These are phyloP conservation scores for Podospora pseudopauciseta DNA, from an alignment of 495 filamentous ascomycete genomes.

Conservation along the genomic window DNA sequence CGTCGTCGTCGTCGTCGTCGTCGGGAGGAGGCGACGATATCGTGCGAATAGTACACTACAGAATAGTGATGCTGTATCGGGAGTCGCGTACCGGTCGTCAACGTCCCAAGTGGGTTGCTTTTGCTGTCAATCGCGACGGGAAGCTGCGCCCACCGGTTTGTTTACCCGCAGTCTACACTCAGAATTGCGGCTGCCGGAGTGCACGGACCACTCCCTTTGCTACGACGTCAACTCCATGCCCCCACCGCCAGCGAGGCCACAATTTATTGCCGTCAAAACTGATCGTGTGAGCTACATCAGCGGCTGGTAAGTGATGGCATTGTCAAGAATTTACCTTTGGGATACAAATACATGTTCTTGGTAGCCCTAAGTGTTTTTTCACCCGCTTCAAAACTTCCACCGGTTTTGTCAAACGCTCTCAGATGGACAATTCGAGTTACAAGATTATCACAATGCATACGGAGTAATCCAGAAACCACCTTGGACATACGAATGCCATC, in stretches of 20 bases:
- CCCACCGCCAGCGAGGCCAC: neutral
- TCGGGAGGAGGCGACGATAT: neutral
- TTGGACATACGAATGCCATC: neutral
- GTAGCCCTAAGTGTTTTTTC: neutral
- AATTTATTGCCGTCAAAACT: neutral
- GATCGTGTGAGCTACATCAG: neutral
- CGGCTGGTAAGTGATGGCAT: neutral
- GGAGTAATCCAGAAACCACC: neutral
- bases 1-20: neutral
- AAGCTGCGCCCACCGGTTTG: slow-evolving; percentile 23
- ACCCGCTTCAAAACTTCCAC: neutral
- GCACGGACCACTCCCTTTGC: slow-evolving; percentile 14
- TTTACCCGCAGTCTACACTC: slow-evolving; percentile 19
- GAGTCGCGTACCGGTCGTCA: neutral
- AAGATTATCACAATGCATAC: neutral
- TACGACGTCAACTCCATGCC: neutral
- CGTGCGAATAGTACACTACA: neutral
- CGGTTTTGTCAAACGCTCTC: neutral
- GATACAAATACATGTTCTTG: neutral
- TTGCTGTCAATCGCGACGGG: slow-evolving; percentile 15
- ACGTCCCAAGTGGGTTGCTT: slow-evolving; percentile 9
- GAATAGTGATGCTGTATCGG: neutral
- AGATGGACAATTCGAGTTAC: neutral
- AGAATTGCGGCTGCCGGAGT: slow-evolving; percentile 6
- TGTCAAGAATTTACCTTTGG: neutral